Evolutionary conservation across 2,329 filamentous ascomycete species (phyloP), one percentile per base, ranked within the genome.

Genomic region (Hypoxylon sp.): DNA sequence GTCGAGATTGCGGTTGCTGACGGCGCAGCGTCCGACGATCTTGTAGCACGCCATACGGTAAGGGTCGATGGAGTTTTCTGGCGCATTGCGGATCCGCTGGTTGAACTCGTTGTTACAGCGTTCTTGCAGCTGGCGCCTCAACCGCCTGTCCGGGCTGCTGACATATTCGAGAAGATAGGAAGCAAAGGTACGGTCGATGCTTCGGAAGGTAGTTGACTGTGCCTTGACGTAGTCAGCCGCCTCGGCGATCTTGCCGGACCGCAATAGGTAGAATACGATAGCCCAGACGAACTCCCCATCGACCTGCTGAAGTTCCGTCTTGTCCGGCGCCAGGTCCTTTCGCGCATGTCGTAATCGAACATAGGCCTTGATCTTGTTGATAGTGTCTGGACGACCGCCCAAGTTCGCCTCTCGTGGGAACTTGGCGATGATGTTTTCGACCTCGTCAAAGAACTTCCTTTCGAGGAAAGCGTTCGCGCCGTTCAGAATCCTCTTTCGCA

Each of bases 21-120:
- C 77, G 68, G 89, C 87, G 66, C 87, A 88, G 41, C 87, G 92
- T 41, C 96, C 95, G 67, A 99, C 89, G 60, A 99, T 88, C 81
- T 99, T 98, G 82, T 98, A 98, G 74, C 95, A 97, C 43, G 94
- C 93, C 87, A 97, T 93, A 50, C 92, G 88, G 78, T 96, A 99
- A 21, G 95, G 95, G 73, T 99, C 95, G 63, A 96, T 87, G 1
- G 91, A 90, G 71, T 93, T 89, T 56, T 95, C 91, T 0, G 91
- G 90, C 0, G 91, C 91, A 69, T 96, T 91, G 63, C 91, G 88
- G 21, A 88, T 84, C 41, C 92, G 88, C 72, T 96, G 91, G 48
- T 89, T 89, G 75, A 96, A 97, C 71, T 97, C 93, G 62, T 90
- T 91, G 66, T 90, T 90, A 75, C 96, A 96, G 62, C 91, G 90